Percentiles rank a stretch among this genome's conserved stretches.
phyloP scores from a whole-genome alignment of 768 basidiomycete species.

The Mycena leptocephala region DNA sequence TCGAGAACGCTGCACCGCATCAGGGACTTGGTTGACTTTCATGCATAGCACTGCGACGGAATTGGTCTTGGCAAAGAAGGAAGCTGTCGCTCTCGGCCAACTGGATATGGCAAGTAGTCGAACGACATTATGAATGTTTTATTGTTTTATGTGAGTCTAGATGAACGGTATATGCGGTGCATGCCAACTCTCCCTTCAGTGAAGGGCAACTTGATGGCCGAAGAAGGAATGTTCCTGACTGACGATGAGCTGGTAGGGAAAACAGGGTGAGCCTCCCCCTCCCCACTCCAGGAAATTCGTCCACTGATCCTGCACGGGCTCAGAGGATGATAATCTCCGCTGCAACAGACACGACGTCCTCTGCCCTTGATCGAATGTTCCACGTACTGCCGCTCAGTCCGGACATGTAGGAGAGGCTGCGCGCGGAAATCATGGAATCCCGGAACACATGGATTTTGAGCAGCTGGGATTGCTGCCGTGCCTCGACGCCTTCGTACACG shows the following conservation, averaged over 20 bases:
- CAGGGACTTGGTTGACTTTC: not conserved
- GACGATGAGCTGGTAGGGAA: slow-evolving; percentile 6
- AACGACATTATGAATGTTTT: not conserved
- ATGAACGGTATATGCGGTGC: too few relatives aligned
- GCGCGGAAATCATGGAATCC: slow-evolving; percentile 41
- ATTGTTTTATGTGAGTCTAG: too few relatives aligned
- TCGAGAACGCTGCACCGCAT: not conserved
- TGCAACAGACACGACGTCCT: slow-evolving; percentile 48
- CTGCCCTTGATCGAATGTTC: slow-evolving; percentile 43
- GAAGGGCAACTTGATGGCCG: too few relatives aligned
- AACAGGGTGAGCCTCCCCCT: not conserved
- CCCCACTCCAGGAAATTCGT: too few relatives aligned
- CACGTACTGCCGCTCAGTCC: slow-evolving; percentile 40
- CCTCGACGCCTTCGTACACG: slow-evolving; percentile 2
- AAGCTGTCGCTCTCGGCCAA: not conserved
- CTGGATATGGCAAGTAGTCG: not conserved
- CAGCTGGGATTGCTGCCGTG: slow-evolving; percentile 24
- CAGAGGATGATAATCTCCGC: slow-evolving; percentile 46
- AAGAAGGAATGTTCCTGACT: too few relatives aligned
- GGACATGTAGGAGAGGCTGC: slow-evolving; percentile 43
- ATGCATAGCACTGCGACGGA: not conserved
- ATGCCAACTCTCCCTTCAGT: too few relatives aligned
- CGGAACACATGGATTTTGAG: slow-evolving; percentile 43
- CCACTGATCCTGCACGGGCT: not conserved
- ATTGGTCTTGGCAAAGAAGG: not conserved